These are phyloP conservation scores for Suillus sp. DNA, from an alignment of 768 basidiomycete genomes.

Conservation along the genomic window DNA sequence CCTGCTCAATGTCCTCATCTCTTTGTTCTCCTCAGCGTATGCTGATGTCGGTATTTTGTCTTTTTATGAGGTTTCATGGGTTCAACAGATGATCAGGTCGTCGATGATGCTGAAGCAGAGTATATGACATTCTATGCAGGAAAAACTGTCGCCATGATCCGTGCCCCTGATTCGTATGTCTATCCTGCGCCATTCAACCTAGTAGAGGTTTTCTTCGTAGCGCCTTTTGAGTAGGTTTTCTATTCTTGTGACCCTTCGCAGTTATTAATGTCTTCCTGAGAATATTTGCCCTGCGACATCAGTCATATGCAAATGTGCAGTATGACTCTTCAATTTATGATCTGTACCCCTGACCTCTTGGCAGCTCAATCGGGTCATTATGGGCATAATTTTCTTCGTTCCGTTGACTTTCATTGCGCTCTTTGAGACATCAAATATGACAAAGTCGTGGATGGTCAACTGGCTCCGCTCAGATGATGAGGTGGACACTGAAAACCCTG, in stretches of 20 bases:
- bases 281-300: conserved; percentile 45
- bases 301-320: conserved; percentile 60
- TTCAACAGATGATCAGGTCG: conserved; percentile 49
- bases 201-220: conserved; percentile 76
- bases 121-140: conserved; percentile 89
- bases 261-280: conserved; percentile 31
- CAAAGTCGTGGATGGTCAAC: conserved; percentile 63
- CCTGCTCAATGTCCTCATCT: conserved; percentile 91
- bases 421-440: conserved; percentile 62
- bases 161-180: conserved; percentile 78
- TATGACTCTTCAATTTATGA: not conserved
- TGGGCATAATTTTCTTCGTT: conserved; percentile 80
- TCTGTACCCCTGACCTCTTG: conserved; percentile 11
- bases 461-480: conserved; percentile 69
- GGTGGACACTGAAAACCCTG: conserved; percentile 55
- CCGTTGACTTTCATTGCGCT: conserved; percentile 76
- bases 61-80: not conserved
- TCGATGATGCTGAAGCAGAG: conserved; percentile 85
- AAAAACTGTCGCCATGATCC: conserved; percentile 83
- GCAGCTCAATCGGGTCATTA: conserved; percentile 76
- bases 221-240: conserved; percentile 78
- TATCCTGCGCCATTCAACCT: conserved; percentile 95
- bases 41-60: conserved; percentile 61
- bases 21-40: conserved; percentile 93
- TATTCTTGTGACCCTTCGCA: not conserved